phyloP scores from a whole-genome alignment of 495 filamentous ascomycete species.

The Gamarada debralockiae region DNA sequence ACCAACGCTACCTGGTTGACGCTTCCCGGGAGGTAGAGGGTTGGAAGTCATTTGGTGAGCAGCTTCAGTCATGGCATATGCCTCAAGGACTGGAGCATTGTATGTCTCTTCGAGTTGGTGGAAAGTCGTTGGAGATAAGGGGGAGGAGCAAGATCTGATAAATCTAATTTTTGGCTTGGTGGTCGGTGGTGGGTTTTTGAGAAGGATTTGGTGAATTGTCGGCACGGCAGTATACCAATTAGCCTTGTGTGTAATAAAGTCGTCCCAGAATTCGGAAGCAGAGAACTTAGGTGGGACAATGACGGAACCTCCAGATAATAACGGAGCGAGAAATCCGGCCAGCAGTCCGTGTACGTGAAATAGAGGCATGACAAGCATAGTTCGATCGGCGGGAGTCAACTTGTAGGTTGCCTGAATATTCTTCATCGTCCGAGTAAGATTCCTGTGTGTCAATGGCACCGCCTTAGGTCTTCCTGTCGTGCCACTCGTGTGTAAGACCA shows the following conservation, averaged over 20 bases:
- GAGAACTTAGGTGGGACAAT: conserved; percentile 74
- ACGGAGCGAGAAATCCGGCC: conserved; percentile 71
- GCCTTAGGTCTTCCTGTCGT: conserved; percentile 84
- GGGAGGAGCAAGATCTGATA: conserved; percentile 82
- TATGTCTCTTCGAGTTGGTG: conserved; percentile 67
- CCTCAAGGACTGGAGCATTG: conserved; percentile 77
- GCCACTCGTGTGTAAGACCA: conserved; percentile 62
- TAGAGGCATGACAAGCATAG: conserved; percentile 85
- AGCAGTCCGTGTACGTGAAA: conserved; percentile 87
- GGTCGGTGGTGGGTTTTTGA: conserved; percentile 60
- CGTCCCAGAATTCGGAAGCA: conserved; percentile 75
- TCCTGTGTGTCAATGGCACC: conserved; percentile 74
- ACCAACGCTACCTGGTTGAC: conserved; percentile 75
- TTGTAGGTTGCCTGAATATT: conserved; percentile 75
- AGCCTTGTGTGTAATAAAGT: conserved; percentile 64
- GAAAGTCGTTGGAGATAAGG: conserved; percentile 72
- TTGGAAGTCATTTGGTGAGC: conserved; percentile 89
- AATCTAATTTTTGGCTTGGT: conserved; percentile 73
- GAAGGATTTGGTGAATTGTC: conserved; percentile 85
- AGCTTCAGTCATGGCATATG: conserved; percentile 90
- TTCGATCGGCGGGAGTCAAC: conserved; percentile 63
- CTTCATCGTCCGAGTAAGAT: conserved; percentile 73
- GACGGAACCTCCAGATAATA: conserved; percentile 67
- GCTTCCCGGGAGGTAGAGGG: conserved; percentile 67
- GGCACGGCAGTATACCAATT: conserved; percentile 90